phyloP scores from a whole-genome alignment of 352 stramenopile species.

The Phytopythium montanum region DNA sequence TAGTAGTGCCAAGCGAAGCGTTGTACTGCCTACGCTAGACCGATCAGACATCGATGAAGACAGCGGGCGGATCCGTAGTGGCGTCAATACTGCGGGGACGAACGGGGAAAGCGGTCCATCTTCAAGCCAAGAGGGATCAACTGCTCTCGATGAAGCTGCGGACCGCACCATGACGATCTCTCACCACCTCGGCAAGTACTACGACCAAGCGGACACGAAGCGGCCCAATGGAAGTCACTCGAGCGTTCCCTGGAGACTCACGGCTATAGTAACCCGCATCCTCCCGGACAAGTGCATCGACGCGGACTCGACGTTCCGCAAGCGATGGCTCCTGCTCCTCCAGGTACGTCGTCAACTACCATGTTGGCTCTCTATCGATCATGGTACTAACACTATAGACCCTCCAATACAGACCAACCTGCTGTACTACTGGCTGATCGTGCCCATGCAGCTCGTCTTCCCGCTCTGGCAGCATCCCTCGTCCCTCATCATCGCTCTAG shows the following conservation, averaged over 20 bases:
- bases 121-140: neutral
- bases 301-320: slow-evolving; percentile 33
- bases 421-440: slow-evolving; percentile 43
- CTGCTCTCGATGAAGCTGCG: neutral
- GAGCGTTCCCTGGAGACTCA: neutral
- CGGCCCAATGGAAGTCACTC: slow-evolving; percentile 5
- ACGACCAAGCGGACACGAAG: slow-evolving; percentile 12
- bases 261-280: slow-evolving; percentile 9
- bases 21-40: neutral
- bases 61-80: neutral
- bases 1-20: neutral
- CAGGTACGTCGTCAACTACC: slow-evolving; percentile 8
- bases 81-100: neutral
- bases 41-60: neutral
- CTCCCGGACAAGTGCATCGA: slow-evolving; percentile 39
- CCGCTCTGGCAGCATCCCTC: slow-evolving; percentile 28
- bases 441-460: slow-evolving; percentile 55
- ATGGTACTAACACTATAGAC: neutral
- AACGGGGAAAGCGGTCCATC: neutral
- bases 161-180: neutral
- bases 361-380: neutral
- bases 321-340: slow-evolving; percentile 49
- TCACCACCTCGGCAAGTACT: slow-evolving; percentile 10
- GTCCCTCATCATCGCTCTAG: slow-evolving; percentile 24
- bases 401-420: slow-evolving; percentile 20